Conservation (phyloP, 331 rosid species). For the Rosa hybrid region DNA sequence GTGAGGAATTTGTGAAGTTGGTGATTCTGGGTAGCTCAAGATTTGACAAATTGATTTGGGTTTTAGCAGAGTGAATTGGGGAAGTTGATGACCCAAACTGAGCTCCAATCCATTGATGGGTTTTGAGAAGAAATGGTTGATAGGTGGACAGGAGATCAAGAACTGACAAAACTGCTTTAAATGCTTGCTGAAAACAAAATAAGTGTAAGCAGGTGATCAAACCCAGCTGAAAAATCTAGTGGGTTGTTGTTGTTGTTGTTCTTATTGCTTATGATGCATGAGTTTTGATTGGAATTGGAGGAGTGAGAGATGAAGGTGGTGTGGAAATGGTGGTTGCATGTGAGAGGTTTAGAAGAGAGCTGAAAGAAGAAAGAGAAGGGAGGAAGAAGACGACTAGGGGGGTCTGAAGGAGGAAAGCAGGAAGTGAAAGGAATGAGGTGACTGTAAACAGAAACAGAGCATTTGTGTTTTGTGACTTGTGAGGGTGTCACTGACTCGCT, state of each 20-base stretch:
- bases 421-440: slow-evolving; percentile 48
- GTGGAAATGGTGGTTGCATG: not conserved
- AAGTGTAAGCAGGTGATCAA: too few species aligned
- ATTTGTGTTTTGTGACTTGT: slow-evolving; percentile 20
- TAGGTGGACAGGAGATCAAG: slow-evolving; percentile 15
- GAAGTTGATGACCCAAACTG: not conserved
- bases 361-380: not conserved
- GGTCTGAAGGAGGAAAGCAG: slow-evolving; percentile 29
- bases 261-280: not conserved
- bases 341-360: not conserved
- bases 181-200: not conserved
- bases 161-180: not conserved
- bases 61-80: too few species aligned
- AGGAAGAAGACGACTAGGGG: slow-evolving; percentile 3
- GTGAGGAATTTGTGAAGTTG: not conserved
- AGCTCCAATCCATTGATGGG: not conserved
- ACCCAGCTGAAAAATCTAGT: not conserved
- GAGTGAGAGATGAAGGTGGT: not conserved
- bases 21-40: slow-evolving; percentile 4
- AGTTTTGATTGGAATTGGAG: not conserved
- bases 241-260: not conserved
- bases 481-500: not conserved
- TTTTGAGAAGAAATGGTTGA: not conserved
- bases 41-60: not conserved
- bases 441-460: slow-evolving; percentile 35